Percentiles rank a stretch among this genome's conserved stretches.
phyloP scores from a whole-genome alignment of 2,329 filamentous ascomycete species.

The Penicillium verrucosum region DNA sequence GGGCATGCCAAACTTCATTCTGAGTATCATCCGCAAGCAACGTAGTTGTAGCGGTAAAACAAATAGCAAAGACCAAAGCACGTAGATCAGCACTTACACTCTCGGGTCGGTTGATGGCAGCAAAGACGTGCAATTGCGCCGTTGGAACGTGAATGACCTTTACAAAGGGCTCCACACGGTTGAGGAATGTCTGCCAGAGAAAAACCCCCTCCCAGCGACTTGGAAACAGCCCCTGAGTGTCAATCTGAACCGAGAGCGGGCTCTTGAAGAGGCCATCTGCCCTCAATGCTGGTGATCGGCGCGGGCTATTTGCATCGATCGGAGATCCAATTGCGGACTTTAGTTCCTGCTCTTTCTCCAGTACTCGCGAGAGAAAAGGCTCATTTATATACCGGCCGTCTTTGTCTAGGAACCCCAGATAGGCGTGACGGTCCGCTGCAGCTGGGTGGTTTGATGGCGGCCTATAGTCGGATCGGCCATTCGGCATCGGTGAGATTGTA shows the following conservation, averaged over 20 bases:
- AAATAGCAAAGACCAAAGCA: slow-evolving; percentile 30
- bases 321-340: slow-evolving; percentile 23
- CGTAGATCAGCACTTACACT: slow-evolving; percentile 19
- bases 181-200: slow-evolving; percentile 31
- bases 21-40: slow-evolving; percentile 17
- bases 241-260: slow-evolving; percentile 12
- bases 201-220: slow-evolving; percentile 23
- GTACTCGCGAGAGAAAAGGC: slow-evolving; percentile 23
- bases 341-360: slow-evolving; percentile 29
- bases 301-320: neutral
- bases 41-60: slow-evolving; percentile 25
- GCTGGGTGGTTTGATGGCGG: neutral
- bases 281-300: slow-evolving; percentile 13
- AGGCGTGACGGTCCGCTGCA: neutral
- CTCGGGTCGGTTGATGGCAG: slow-evolving; percentile 26
- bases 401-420: slow-evolving; percentile 21
- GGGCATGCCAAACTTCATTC: slow-evolving; percentile 11
- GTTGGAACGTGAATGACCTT: slow-evolving; percentile 33
- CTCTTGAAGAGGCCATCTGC: slow-evolving; percentile 25
- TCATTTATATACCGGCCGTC: slow-evolving; percentile 33
- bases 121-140: slow-evolving; percentile 25
- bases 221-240: slow-evolving; percentile 19
- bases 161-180: slow-evolving; percentile 27
- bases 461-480: neutral
- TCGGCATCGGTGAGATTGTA: neutral